Base-by-base conservation (phyloP, 176 grass and related monocot species). In the Oryza glumipatula region DNA sequence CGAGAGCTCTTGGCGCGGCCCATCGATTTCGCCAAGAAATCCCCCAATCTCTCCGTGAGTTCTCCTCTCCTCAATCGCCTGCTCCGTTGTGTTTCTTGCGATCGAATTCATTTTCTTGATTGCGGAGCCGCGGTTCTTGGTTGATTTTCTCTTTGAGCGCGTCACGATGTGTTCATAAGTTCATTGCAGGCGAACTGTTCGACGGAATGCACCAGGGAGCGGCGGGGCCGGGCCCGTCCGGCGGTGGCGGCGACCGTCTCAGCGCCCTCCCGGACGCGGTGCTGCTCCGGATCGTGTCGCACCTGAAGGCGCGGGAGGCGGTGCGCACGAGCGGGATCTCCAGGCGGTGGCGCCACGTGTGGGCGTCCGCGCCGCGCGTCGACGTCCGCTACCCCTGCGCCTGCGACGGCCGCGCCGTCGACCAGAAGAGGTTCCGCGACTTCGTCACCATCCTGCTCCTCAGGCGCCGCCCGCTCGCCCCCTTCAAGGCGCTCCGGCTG, bases 221-320 rank as follows among this genome's bases (percentile, higher is more conserved):
- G 17, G 36, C 64, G 39, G 39, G 39, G 7, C 38, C 32, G 47
- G 4, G 5, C 1, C 22, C 49, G 7, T 41, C 39, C 39, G 39
- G 39, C 39, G 39, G 39, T 41, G 7, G 39, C 39, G 39, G 39
- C 6, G 83, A 72, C 52, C 67, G 75, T 26, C 21, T 87, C 21
- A 71, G 73, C 79, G 65, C n/a, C 26, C 72, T 82, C 51, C 21
- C 6, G 21, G 79, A 82, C 65, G 1, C 7, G 8, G 0, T 28
- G 78, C 26, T 44, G 47, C 0, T 69, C 48, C 49, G 28, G 12
- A 54, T 76, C 49, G 7, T 82, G 28, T 41, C 28, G 24, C 73
- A 64, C 73, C 51, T 88, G 51, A 70, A 48, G 79, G 51, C 86
- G 41, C 76, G 86, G 86, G 72, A 87, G 72, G 86, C 43, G 65